These are phyloP conservation scores for Metschnikowia orientalis DNA, from an alignment of 805 yeast species.

Conservation along the genomic window DNA sequence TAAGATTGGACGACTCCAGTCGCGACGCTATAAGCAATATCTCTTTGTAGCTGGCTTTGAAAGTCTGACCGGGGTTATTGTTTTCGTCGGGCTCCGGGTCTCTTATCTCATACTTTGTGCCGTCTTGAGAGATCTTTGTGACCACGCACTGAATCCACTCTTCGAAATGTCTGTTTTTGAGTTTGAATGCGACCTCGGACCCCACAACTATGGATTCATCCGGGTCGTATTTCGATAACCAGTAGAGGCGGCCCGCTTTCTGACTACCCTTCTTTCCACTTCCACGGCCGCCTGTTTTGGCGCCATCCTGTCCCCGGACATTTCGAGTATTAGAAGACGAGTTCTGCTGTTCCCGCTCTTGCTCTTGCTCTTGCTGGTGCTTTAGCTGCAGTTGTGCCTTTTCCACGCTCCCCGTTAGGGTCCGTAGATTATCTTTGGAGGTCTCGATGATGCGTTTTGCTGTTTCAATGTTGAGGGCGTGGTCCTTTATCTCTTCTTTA, in stretches of 20 bases:
- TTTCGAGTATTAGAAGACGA: constrained; percentile 7
- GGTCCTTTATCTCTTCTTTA: constrained; percentile 43
- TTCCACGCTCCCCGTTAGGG: constrained; percentile 32
- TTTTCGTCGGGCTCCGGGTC: constrained; percentile 98
- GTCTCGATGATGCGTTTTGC: constrained; percentile 37
- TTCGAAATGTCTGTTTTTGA: constrained; percentile 64
- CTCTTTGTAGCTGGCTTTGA: constrained; percentile 79
- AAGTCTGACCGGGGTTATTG: constrained; percentile 81
- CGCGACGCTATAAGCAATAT: constrained; percentile 64
- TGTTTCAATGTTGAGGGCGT: constrained; percentile 55
- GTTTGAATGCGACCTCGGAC: constrained; percentile 83
- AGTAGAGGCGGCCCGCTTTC: constrained; percentile 42
- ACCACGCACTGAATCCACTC: constrained; percentile 98
- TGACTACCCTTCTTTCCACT: constrained; percentile 17
- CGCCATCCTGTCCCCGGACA: constrained; percentile 8
- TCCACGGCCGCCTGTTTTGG: constrained; percentile 14
- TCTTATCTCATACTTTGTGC: constrained; percentile 73
- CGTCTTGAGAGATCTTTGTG: constrained; percentile 68
- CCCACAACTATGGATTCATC: constrained; percentile 57
- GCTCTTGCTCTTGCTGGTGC: constrained; percentile 8
- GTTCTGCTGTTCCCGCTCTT: constrained; percentile 10
- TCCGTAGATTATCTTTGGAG: constrained; percentile 44
- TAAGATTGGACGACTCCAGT: constrained; percentile 37
- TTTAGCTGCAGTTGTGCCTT: constrained; percentile 14
- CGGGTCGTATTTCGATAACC: constrained; percentile 56